Evolutionary conservation across 2,329 filamentous ascomycete species (phyloP), one percentile per base, ranked within the genome.

Genomic region (Aspergillus chevalieri): DNA sequence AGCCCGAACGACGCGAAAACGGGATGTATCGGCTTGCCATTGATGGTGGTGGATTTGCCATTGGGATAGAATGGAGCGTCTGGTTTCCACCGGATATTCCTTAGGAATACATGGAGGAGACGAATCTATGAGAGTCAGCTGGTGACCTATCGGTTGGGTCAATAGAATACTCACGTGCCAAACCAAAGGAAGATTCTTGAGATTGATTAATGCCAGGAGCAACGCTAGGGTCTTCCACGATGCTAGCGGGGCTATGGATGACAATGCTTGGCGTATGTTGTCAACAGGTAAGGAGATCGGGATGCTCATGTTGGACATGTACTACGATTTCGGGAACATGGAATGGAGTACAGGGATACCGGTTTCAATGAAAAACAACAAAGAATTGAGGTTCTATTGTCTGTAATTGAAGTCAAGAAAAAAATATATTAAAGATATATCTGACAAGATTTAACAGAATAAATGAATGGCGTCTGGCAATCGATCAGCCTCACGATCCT

Each of bases 1-100:
- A 84, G 82, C 51, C 87, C 82, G 46, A 86, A 72, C 44, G 87
- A 84, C 44, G 83, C 80, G 74, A 92, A 93, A 56, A 93, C 80
- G 38, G 85, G 81, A 52, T 82, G 77, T 1, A 83, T 65, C 5
- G 60, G 63, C 21, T 59, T 62, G 26, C 60, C 61, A 19, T 59
- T 57, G 8, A 58, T 49, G 79, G 43, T 60, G 26, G 62, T 56
- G 3, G 58, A 55, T 36, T 60, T 64, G 6, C 66, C 64, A 42
- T 60, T 66, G 26, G 52, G 65, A 51, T 75, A 73, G 53, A 80
- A 77, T 19, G 68, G 67, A 51, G 72, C 73, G 48, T 72, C 69
- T 43, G 74, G 74, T 54, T 75, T 76, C 50, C 78, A 62, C 50
- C 79, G 66, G 56, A 78, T 68, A 64, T 84, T 81, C 53, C 71